Conservation (phyloP, 169 alveolate species). For the Plasmodium relictum region DNA sequence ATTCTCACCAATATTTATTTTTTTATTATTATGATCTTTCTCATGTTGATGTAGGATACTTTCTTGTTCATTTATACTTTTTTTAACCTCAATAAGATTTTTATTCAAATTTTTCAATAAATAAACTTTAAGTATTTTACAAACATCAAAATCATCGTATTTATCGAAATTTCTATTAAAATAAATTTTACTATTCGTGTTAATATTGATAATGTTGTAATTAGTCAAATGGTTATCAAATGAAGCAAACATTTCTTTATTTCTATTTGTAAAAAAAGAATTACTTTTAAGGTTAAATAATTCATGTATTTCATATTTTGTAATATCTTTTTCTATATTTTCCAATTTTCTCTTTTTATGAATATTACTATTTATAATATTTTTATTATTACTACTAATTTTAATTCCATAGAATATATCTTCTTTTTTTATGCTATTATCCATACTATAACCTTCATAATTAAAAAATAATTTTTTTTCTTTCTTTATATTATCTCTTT, state of each 20-base stretch:
- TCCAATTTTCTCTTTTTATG: conserved; percentile 48
- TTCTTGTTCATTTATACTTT: neutral
- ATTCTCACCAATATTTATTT: neutral
- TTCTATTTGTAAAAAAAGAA: conserved; percentile 30
- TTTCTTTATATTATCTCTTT: conserved; percentile 5
- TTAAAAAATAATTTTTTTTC: conserved; percentile 9
- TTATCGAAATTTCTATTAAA: conserved; percentile 36
- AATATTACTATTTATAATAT: neutral
- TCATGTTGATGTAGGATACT: neutral
- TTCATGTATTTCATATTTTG: conserved; percentile 51
- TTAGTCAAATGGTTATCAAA: neutral
- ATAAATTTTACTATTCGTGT: conserved; percentile 52
- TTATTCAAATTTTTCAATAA: neutral
- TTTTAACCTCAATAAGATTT: neutral
- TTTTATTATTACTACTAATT: conserved; percentile 8
- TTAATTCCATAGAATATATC: conserved; percentile 9
- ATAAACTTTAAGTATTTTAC: conserved; percentile 46
- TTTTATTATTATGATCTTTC: neutral
- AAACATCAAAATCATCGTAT: conserved; percentile 51
- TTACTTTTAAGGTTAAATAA: conserved; percentile 47
- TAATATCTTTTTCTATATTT: conserved; percentile 37
- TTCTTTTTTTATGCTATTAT: conserved; percentile 3
- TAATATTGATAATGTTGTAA: conserved; percentile 30
- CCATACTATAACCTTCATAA: neutral
- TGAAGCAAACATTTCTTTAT: conserved; percentile 46